Percentiles rank a stretch among this genome's conserved stretches.
Evolutionary conservation across 1,284 basidiomycete genomes (phyloP).

Genomic region (Heterobasidion occidentale): DNA sequence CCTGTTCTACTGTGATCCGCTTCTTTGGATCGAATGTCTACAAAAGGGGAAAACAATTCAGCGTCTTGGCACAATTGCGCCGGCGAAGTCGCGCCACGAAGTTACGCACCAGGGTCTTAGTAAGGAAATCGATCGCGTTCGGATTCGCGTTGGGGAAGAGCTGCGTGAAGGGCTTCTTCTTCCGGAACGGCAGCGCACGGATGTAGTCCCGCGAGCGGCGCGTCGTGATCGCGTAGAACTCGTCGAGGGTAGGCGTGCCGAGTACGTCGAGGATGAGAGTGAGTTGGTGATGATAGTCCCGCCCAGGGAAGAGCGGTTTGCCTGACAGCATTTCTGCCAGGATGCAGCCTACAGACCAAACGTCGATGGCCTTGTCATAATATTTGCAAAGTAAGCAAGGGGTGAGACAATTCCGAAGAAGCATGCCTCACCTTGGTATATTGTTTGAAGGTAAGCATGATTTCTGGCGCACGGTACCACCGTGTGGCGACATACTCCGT

Average conservation of each 20-base stretch:
- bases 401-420: background rate
- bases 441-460: slow-evolving; percentile 96
- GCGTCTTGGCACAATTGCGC: background rate
- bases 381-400: slow-evolving; percentile 7
- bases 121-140: slow-evolving; percentile 84
- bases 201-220: slow-evolving; percentile 86
- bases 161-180: slow-evolving; percentile 68
- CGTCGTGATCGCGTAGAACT: slow-evolving; percentile 87
- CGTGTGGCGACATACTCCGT: slow-evolving; percentile 92
- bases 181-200: slow-evolving; percentile 81
- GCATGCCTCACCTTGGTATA: slow-evolving; percentile 70
- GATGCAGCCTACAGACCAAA: slow-evolving; percentile 97
- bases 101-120: slow-evolving; percentile 73
- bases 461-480: slow-evolving; percentile 93
- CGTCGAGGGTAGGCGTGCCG: slow-evolving; percentile 88
- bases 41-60: slow-evolving; percentile 5
- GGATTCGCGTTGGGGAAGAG: slow-evolving; percentile 86
- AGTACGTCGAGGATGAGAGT: slow-evolving; percentile 87
- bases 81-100: background rate
- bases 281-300: slow-evolving; percentile 95
- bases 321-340: slow-evolving; percentile 95
- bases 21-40: slow-evolving; percentile 91
- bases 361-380: slow-evolving; percentile 67
- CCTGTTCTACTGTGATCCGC: slow-evolving; percentile 86
- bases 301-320: slow-evolving; percentile 91